A percentile compares a stretch with the other conserved stretches of the same genome.
Conservation (phyloP, 2,329 filamentous ascomycete genomes). For the Apiospora aurea region DNA sequence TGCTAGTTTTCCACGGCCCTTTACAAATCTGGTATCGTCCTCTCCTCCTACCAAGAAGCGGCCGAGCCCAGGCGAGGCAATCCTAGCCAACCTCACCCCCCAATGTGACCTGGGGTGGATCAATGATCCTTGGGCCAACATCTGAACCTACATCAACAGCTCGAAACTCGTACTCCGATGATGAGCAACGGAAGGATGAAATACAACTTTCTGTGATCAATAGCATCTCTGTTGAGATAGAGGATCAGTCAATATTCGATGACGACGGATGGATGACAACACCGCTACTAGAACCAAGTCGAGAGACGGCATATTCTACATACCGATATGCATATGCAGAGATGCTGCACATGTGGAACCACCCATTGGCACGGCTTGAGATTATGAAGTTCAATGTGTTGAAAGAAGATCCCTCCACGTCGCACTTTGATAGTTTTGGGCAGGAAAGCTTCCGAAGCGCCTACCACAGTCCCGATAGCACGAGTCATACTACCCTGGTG, state of each 20-base stretch:
- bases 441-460: slow-evolving; percentile 47
- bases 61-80: slow-evolving; percentile 67
- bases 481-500: slow-evolving; percentile 43
- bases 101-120: slow-evolving; percentile 59
- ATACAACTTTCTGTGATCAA: slow-evolving; percentile 56
- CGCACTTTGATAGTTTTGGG: slow-evolving; percentile 34
- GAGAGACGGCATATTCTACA: slow-evolving; percentile 58
- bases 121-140: slow-evolving; percentile 51
- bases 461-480: slow-evolving; percentile 42
- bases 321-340: slow-evolving; percentile 74
- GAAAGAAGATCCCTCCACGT: slow-evolving; percentile 51
- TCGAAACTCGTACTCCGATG: slow-evolving; percentile 61
- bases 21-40: slow-evolving; percentile 47
- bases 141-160: slow-evolving; percentile 54
- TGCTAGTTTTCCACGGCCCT: slow-evolving; percentile 59
- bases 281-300: slow-evolving; percentile 62
- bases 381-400: slow-evolving; percentile 74
- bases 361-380: slow-evolving; percentile 68
- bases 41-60: slow-evolving; percentile 58
- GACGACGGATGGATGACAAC: slow-evolving; percentile 71
- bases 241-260: slow-evolving; percentile 71
- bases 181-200: slow-evolving; percentile 57
- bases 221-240: slow-evolving; percentile 60
- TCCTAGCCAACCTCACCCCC: slow-evolving; percentile 61
- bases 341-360: slow-evolving; percentile 71